These are phyloP conservation scores for Metschnikowia gelsemii DNA, from an alignment of 805 yeast genomes.

Conservation along the genomic window DNA sequence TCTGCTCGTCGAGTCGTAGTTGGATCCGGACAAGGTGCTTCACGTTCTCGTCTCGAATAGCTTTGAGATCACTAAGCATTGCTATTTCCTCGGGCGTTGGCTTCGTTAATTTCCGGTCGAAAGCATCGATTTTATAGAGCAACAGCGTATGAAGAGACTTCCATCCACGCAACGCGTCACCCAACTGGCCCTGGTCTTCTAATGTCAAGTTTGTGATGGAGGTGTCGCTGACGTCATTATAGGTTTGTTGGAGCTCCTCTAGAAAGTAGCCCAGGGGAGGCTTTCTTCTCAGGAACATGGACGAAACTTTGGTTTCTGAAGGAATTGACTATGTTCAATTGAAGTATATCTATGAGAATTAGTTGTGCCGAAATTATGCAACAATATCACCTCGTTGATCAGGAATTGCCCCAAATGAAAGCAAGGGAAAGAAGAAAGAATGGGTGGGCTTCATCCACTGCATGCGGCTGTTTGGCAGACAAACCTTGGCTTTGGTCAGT, in stretches of 20 bases:
- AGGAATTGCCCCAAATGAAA: neutral
- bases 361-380: too few species aligned
- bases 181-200: slow-evolving; percentile 54
- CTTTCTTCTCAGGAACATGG: slow-evolving; percentile 56
- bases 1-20: slow-evolving; percentile 37
- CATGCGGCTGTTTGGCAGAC: slow-evolving; percentile 6
- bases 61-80: slow-evolving; percentile 30
- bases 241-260: slow-evolving; percentile 58
- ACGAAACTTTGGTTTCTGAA: too few species aligned
- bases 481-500: slow-evolving; percentile 1
- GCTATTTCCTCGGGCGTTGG: slow-evolving; percentile 19
- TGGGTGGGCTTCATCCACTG: neutral
- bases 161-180: slow-evolving; percentile 70
- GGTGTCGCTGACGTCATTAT: slow-evolving; percentile 59
- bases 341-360: too few species aligned
- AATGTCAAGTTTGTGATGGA: slow-evolving; percentile 56
- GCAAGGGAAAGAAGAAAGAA: neutral
- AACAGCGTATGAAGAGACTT: slow-evolving; percentile 64
- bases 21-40: slow-evolving; percentile 43
- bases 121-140: slow-evolving; percentile 54
- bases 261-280: slow-evolving; percentile 53
- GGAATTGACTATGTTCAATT: neutral
- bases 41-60: slow-evolving; percentile 43
- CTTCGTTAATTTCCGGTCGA: slow-evolving; percentile 41
- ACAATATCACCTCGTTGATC: too few species aligned